Evolutionary conservation across 2,329 filamentous ascomycete genomes (phyloP).

Genomic region (Xylariales sp.): DNA sequence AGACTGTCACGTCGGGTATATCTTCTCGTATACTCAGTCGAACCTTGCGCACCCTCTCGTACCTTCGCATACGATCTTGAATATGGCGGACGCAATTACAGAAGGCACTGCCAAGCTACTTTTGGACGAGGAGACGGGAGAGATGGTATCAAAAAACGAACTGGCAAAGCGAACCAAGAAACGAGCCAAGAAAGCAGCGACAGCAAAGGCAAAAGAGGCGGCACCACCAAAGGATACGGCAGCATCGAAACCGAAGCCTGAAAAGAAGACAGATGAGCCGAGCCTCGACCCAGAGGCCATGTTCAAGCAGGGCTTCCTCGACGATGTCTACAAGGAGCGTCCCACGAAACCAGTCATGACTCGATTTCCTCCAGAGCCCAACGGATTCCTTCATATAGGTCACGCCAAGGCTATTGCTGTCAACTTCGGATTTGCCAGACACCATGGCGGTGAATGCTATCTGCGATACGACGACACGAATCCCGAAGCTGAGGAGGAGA

Average conservation of each 20-base stretch:
- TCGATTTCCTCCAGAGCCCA: slow-evolving; percentile 81
- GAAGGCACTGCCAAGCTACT: slow-evolving; percentile 52
- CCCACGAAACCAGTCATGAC: slow-evolving; percentile 60
- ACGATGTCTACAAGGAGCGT: slow-evolving; percentile 65
- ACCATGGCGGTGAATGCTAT: slow-evolving; percentile 73
- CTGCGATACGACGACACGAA: slow-evolving; percentile 93
- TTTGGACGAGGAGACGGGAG: slow-evolving; percentile 60
- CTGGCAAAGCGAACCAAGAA: slow-evolving; percentile 58
- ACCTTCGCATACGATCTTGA: slow-evolving; percentile 3
- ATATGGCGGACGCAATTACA: slow-evolving; percentile 34
- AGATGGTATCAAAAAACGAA: slow-evolving; percentile 61
- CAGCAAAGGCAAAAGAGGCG: slow-evolving; percentile 21
- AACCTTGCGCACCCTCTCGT: not conserved
- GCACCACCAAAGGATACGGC: slow-evolving; percentile 18
- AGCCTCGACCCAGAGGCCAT: slow-evolving; percentile 58
- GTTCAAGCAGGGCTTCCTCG: slow-evolving; percentile 76
- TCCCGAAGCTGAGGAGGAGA: slow-evolving; percentile 85
- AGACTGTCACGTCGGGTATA: too few relatives aligned
- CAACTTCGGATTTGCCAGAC: slow-evolving; percentile 90
- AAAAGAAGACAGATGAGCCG: slow-evolving; percentile 43
- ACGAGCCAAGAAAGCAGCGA: slow-evolving; percentile 48
- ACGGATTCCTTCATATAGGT: slow-evolving; percentile 89
- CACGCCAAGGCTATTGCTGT: slow-evolving; percentile 94
- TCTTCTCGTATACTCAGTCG: not conserved
- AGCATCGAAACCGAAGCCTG: slow-evolving; percentile 33